These are phyloP conservation scores for Aspergillus japonicus DNA, from an alignment of 2,329 filamentous ascomycete genomes.

Conservation along the genomic window DNA sequence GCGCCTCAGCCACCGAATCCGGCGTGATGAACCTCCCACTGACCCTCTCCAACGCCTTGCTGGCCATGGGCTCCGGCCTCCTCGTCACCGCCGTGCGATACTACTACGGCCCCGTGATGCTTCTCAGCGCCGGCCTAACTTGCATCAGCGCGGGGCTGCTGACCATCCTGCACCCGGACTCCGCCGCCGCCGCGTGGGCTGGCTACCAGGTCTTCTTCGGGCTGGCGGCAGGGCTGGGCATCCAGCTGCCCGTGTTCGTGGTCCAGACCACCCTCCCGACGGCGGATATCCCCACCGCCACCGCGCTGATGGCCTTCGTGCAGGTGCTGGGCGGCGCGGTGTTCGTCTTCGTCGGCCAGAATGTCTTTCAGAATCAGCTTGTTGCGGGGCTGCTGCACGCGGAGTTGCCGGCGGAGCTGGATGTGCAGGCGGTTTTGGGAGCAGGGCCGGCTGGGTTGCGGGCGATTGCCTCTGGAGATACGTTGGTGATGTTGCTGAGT, in stretches of 20 bases:
- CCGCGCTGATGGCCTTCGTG: not conserved
- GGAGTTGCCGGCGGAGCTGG: too few species aligned
- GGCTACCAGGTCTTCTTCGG: constrained; percentile 11
- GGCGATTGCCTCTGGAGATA: not conserved
- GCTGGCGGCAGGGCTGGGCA: constrained; percentile 6
- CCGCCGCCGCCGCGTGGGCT: constrained; percentile 4
- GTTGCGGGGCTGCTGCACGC: not conserved
- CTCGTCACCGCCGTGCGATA: constrained; percentile 9
- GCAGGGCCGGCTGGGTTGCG: not conserved
- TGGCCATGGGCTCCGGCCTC: not conserved
- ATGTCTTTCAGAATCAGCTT: not conserved
- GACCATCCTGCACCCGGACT: constrained; percentile 7
- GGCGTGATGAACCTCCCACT: constrained; percentile 18
- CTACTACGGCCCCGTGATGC: constrained; percentile 11
- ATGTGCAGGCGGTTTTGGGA: not conserved
- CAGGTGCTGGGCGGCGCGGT: not conserved
- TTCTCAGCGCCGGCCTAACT: constrained; percentile 7
- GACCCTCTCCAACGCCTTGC: constrained; percentile 11
- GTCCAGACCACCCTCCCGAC: not conserved
- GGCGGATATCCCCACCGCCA: not conserved
- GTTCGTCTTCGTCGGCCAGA: not conserved
- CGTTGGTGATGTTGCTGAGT: not conserved
- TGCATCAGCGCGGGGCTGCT: constrained; percentile 9
- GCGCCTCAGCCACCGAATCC: constrained; percentile 11
- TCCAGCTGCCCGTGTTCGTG: constrained; percentile 8